A percentile compares a stretch with the other conserved stretches of the same genome.
Conservation (phyloP, 75 land plant species). For the Sequoiadendron giganteum region DNA sequence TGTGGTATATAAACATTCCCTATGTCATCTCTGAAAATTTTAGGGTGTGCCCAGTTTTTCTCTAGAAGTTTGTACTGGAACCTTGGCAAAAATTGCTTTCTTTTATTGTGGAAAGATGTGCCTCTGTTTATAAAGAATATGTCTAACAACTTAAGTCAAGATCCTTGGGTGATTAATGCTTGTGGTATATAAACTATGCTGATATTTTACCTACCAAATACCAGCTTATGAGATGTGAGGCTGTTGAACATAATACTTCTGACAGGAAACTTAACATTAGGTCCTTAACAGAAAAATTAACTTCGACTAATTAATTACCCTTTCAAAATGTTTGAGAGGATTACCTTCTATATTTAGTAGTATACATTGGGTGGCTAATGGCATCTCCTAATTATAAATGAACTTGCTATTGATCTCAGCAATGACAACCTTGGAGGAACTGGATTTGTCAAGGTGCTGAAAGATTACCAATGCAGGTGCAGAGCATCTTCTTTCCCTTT, state of each 20-base stretch:
- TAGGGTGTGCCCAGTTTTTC: too few species aligned
- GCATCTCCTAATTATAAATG: not conserved
- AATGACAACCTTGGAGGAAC: conserved; percentile 57
- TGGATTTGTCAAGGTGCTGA: conserved; percentile 70
- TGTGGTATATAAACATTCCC: not conserved
- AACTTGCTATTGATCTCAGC: conserved; percentile 39
- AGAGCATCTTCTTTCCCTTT: conserved; percentile 53
- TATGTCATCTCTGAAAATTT: too few species aligned
- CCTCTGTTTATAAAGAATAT: not conserved
- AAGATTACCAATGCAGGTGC: conserved; percentile 76
- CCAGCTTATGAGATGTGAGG: not conserved
- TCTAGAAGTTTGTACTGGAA: too few species aligned
- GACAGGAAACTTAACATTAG: not conserved
- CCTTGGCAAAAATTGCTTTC: not conserved
- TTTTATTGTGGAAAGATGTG: conserved; percentile 3
- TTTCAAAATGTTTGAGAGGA: not conserved
- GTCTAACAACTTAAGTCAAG: not conserved
- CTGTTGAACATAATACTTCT: not conserved
- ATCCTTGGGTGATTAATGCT: not conserved
- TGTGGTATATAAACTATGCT: not conserved
- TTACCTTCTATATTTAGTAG: not conserved
- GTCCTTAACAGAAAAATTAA: not conserved
- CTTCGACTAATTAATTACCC: not conserved
- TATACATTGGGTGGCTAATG: not conserved
- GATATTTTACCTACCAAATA: not conserved